Evolutionary conservation across 306 rosid species (phyloP), one percentile per base, ranked within the genome.

Genomic region (Malus orientalis): DNA sequence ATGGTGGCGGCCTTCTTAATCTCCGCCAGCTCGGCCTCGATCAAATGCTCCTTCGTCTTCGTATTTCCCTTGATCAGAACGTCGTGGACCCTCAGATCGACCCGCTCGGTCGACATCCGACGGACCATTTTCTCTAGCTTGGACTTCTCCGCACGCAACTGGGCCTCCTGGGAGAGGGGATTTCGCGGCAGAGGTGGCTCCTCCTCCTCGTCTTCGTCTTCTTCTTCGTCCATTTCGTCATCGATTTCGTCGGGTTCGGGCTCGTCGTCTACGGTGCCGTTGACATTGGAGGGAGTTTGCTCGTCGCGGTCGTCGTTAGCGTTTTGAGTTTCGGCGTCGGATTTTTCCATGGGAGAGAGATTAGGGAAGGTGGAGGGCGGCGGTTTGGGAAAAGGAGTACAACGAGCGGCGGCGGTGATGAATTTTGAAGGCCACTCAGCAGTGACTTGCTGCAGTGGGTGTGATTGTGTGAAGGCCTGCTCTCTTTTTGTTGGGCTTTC

Each of bases 11-110:
- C 97, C 10, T 83, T 82, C 86, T 77, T 83, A 70, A 96, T 55
- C 16, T 70, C 86, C 79, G 87, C 88, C 60, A 96, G 78, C 78
- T 96, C 97, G 10, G 96, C 93, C 78, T 92, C 93, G 64, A 96
- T 91, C 60, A 96, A 72, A 82, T 88, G 84, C 9, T 91, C 99
- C 84, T 87, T 96, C 20, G 99, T 96, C 87, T 81, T 88, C 11
- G 84, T 71, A 85, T 92, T 96, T 22, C 99, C 99, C 76, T 86
- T 91, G 75, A 96, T 88, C 74, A 92, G 38, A 20, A 96, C 82
- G 71, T 96, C 96, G 77, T 96, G 99, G 75, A 96, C 99, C 66
- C 97, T 86, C 80, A 96, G 84, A 12, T 85, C 87, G 19, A 96
- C 88, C 23, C 81, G 61, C 87, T 89, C 97, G 54, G 82, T 87